A percentile compares a stretch with the other conserved stretches of the same genome.
phyloP scores from a whole-genome alignment of 805 yeast species.

The Pichia cephalocereana region DNA sequence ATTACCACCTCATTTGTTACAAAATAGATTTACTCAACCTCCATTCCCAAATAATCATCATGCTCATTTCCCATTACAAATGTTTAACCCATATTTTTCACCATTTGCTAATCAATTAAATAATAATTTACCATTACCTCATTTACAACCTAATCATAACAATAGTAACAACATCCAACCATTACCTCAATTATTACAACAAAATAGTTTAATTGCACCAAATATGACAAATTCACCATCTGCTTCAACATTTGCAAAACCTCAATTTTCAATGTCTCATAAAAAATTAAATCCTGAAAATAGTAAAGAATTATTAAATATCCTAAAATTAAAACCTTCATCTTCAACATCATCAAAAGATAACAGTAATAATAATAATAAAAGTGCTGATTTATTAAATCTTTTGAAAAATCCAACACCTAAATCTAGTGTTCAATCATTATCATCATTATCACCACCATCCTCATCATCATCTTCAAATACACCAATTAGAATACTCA shows the following conservation, averaged over 20 bases:
- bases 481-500: constrained; percentile 8
- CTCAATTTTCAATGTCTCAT: constrained; percentile 20
- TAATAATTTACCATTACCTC: background rate
- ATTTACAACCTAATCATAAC: background rate
- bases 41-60: constrained; percentile 8
- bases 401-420: constrained; percentile 4
- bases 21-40: constrained; percentile 5
- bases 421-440: too few relatives aligned
- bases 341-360: background rate
- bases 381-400: constrained; percentile 5
- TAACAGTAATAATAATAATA: too few relatives aligned
- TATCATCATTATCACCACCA: too few relatives aligned
- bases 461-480: too few relatives aligned
- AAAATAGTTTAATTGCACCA: constrained; percentile 2
- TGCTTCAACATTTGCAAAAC: constrained; percentile 25
- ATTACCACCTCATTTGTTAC: constrained; percentile 9
- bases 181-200: background rate
- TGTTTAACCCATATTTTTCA: constrained; percentile 18
- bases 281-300: constrained; percentile 25
- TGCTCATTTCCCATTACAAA: constrained; percentile 18
- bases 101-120: background rate
- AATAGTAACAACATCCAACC: constrained; percentile 2
- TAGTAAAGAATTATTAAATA: constrained; percentile 25
- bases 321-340: constrained; percentile 16
- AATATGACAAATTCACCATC: constrained; percentile 19